Evolutionary conservation across 2,329 filamentous ascomycete genomes (phyloP), one percentile per base, ranked within the genome.

Genomic region (Xylariales sp.): DNA sequence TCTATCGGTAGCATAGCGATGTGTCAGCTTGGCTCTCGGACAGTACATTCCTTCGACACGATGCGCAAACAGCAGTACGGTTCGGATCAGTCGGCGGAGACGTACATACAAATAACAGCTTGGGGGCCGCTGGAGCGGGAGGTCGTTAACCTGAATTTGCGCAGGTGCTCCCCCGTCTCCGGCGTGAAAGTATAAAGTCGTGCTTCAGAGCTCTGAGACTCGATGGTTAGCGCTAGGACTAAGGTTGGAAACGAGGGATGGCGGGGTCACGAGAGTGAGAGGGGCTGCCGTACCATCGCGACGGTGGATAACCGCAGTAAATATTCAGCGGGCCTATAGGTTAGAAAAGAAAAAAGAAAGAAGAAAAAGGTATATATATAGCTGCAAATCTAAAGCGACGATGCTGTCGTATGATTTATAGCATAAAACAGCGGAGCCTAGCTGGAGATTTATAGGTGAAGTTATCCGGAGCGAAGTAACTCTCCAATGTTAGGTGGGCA

Each of bases 141-240:
- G 1, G 96, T 98, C 32, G 91, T 89, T 34, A 99, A 87, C 58
- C 96, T 92, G 83, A 99, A 99, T 82, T 97, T 98, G 80, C 93
- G 92, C 72, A 99, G 88, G 77, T 94, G 91, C 72, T 94, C 90
- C 82, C 91, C 96, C 53, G 93, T 97, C 82, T 96, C 93, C 71
- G 90, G 88, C 39, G 94, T 97, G 87, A 98, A 97, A 67, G 92
- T 93, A 83, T 97, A 98, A 70, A 98, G 87, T 74, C 94, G 87
- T 69, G 93, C 90, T 85, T 97, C 94, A 78, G 94, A 97, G 75
- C 90, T 81, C 83, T 85, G 68, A 45, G 53, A 30, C 48, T 50
- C 23, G 28, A 52, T 70, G 53, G 65, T 71, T 64, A 66, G 64
- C 41, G 48, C 46, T 34, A n/a, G 16, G 16, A 52, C 43, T 23